phyloP scores from a whole-genome alignment of 768 basidiomycete species.

The Suillus placidus region DNA sequence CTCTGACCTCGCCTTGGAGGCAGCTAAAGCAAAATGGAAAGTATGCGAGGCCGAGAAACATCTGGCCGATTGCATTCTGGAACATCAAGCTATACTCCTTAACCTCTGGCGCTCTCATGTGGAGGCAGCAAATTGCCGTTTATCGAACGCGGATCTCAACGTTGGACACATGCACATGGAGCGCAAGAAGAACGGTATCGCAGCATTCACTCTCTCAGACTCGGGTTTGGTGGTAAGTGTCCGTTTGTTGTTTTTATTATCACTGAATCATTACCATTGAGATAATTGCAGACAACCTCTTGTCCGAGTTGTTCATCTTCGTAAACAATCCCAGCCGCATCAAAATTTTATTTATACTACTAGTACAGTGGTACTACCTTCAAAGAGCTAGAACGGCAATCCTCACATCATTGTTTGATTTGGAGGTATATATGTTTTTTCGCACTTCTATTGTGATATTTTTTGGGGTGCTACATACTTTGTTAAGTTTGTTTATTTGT shows the following conservation, averaged over 20 bases:
- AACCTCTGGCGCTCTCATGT: not conserved
- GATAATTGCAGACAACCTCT: not conserved
- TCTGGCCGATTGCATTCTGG: not conserved
- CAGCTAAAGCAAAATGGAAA: not conserved
- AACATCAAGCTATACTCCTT: not conserved
- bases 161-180: not conserved
- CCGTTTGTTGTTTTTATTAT: not conserved
- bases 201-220: not conserved
- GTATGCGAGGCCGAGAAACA: not conserved
- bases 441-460: not conserved
- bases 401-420: no score
- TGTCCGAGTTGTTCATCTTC: not conserved
- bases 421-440: not conserved
- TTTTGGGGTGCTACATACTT: not conserved
- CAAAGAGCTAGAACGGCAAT: no score
- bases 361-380: no score
- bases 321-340: not conserved
- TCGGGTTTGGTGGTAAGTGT: not conserved
- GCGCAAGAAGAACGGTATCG: not conserved
- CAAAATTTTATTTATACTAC: no score
- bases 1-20: not conserved
- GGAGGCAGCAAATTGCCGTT: not conserved
- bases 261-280: not conserved
- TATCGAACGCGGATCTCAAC: not conserved
- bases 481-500: not conserved